These are phyloP conservation scores for Malbranchea cinnamomea DNA, from an alignment of 2,329 filamentous ascomycete genomes.

Conservation along the genomic window DNA sequence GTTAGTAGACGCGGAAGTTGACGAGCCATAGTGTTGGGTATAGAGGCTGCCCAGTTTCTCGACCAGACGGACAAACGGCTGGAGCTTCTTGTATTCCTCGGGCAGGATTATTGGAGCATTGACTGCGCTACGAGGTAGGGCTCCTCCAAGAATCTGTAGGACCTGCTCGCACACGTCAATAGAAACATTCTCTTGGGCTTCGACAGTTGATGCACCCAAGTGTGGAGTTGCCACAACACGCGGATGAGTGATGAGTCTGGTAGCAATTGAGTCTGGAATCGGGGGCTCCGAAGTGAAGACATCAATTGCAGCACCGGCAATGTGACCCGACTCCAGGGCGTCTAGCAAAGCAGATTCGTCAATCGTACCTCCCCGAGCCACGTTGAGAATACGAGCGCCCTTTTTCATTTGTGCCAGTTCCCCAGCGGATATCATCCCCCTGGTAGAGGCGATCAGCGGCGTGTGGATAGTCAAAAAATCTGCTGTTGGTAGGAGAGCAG, in stretches of 20 bases:
- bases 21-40: conserved; percentile 53
- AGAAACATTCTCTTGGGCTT: conserved; percentile 73
- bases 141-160: conserved; percentile 54
- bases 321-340: conserved; percentile 54
- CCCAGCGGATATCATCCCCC: conserved; percentile 53
- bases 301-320: conserved; percentile 64
- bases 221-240: conserved; percentile 67
- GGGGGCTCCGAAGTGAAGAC: conserved; percentile 68
- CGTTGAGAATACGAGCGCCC: conserved; percentile 61
- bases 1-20: conserved; percentile 30
- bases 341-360: conserved; percentile 59
- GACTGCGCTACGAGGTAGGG: conserved; percentile 60
- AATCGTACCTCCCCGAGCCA: conserved; percentile 65
- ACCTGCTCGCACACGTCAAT: conserved; percentile 74
- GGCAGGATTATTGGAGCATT: conserved; percentile 71
- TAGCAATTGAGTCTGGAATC: conserved; percentile 44
- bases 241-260: conserved; percentile 49
- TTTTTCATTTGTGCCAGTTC: conserved; percentile 59
- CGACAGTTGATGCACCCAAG: conserved; percentile 62
- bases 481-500: conserved; percentile 47
- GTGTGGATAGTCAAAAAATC: conserved; percentile 75
- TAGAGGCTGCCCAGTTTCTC: conserved; percentile 70
- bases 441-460: conserved; percentile 60
- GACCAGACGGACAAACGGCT: conserved; percentile 60
- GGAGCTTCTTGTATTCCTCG: conserved; percentile 62